Evolutionary conservation across 768 basidiomycete genomes (phyloP).

Genomic region (Rubroboletus pulcherrimus): DNA sequence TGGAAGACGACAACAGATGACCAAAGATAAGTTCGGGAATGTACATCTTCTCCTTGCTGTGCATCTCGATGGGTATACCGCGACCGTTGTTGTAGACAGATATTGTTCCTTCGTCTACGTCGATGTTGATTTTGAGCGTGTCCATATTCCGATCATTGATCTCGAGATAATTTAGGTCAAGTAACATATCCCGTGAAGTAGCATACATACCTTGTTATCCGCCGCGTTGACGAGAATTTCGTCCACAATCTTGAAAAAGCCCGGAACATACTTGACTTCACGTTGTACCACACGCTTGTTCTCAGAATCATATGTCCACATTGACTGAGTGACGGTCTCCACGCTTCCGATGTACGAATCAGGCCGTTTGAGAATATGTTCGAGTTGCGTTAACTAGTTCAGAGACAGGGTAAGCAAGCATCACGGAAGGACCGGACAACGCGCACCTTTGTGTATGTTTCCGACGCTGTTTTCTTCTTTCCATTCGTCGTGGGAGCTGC

Average conservation of each 20-base stretch:
- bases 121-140: conserved; percentile 81
- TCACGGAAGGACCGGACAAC: not conserved
- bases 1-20: conserved; percentile 88
- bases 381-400: conserved; percentile 82
- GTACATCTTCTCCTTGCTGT: conserved; percentile 87
- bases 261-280: conserved; percentile 89
- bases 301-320: conserved; percentile 93
- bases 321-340: conserved; percentile 76
- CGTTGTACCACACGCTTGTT: conserved; percentile 79
- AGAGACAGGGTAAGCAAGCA: not conserved
- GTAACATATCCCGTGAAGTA: not conserved
- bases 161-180: conserved; percentile 38
- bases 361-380: conserved; percentile 89
- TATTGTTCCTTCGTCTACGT: conserved; percentile 79
- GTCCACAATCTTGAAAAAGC: conserved; percentile 99
- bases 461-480: conserved; percentile 87
- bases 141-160: conserved; percentile 93
- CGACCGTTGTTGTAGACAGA: conserved; percentile 94
- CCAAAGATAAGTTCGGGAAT: conserved; percentile 98
- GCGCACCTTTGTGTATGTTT: conserved; percentile 84
- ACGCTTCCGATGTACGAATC: conserved; percentile 97
- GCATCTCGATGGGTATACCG: conserved; percentile 96
- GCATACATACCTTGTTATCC: conserved; percentile 85
- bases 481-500: conserved; percentile 29
- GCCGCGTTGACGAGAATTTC: conserved; percentile 99